Conservation (phyloP, 768 basidiomycete species). For the Plicaturopsis crispa region DNA sequence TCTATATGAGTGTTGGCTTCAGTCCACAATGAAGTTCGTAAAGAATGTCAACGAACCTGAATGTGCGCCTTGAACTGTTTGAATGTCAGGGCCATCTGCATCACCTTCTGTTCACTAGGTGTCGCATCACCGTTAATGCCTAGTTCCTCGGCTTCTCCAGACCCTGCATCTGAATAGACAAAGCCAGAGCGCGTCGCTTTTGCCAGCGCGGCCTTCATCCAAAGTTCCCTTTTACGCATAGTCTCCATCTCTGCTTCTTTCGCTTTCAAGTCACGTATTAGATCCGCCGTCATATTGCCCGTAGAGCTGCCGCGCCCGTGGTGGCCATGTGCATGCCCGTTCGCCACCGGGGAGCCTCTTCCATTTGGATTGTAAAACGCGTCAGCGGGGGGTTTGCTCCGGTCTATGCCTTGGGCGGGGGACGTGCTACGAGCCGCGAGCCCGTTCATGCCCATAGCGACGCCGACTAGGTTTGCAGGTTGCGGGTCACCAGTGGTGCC, state of each 20-base stretch:
- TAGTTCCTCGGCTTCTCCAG: slow-evolving; percentile 23
- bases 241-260: slow-evolving; percentile 79
- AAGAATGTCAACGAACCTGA: slow-evolving; percentile 54
- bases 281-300: slow-evolving; percentile 65
- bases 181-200: slow-evolving; percentile 78
- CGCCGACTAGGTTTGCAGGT: slow-evolving; percentile 36
- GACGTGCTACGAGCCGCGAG: slow-evolving; percentile 48
- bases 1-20: slow-evolving; percentile 30
- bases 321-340: slow-evolving; percentile 38
- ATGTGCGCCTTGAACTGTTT: slow-evolving; percentile 85
- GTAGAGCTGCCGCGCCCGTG: slow-evolving; percentile 46
- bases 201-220: slow-evolving; percentile 77
- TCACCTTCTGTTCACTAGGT: slow-evolving; percentile 35
- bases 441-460: slow-evolving; percentile 40
- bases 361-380: slow-evolving; percentile 44
- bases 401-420: slow-evolving; percentile 47
- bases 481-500: slow-evolving; percentile 14
- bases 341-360: slow-evolving; percentile 36
- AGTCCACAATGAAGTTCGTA: slow-evolving; percentile 6
- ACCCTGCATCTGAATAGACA: slow-evolving; percentile 44
- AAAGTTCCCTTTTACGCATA: slow-evolving; percentile 68
- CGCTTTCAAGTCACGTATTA: slow-evolving; percentile 71
- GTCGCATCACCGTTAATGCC: slow-evolving; percentile 21
- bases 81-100: slow-evolving; percentile 71
- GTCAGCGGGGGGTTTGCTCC: slow-evolving; percentile 49